Evolutionary conservation across 768 basidiomycete genomes (phyloP), one percentile per base, ranked within the genome.

Genomic region (Strobilomyces dryophilus): DNA sequence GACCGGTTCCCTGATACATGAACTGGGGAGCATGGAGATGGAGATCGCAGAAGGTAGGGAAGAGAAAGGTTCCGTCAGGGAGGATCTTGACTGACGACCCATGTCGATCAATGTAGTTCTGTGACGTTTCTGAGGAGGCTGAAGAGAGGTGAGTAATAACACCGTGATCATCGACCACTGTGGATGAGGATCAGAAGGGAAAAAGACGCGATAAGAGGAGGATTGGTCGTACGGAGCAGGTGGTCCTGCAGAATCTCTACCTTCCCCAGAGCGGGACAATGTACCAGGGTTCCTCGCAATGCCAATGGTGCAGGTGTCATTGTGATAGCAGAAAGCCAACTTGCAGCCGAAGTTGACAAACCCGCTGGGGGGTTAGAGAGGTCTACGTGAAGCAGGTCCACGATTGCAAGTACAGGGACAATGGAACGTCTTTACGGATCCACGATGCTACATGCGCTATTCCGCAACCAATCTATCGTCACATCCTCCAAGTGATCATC

Each of bases 1-100:
- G 76, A 0, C 92, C 92, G 1, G 83, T 91, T 3, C 93, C 93
- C 51, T 91, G 86, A 54, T 92, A 94, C 32, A 93, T 74, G 65
- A 88, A 93, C 64, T 95, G 93, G 1, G 92, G 89, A 0, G 92
- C 91, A 65, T 95, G 92, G 0, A 93, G 76, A 63, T 94, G 92
- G 5, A 91, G 74, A 66, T 94, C 92, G 52, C 80, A 83, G 67
- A 92, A 94, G 0, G 84, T 81, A 2, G 92, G 89, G n/a, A 88
- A 57, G 39, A 93, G 52, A 62, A 93, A 90, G 48, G 72, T 77
- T n/a, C 83, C 83, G 9, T 50, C 29, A 3, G 80, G 79, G 12
- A 87, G 62, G 6, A 56, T 63, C 36, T 73, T 62, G 21, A 54
- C 45, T 14, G 55, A 56, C 18, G 58, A 51, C 8, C 6, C 50